Conservation (phyloP, 192 early-diverging fungal species). For the Hyaloraphidium curvatum region DNA sequence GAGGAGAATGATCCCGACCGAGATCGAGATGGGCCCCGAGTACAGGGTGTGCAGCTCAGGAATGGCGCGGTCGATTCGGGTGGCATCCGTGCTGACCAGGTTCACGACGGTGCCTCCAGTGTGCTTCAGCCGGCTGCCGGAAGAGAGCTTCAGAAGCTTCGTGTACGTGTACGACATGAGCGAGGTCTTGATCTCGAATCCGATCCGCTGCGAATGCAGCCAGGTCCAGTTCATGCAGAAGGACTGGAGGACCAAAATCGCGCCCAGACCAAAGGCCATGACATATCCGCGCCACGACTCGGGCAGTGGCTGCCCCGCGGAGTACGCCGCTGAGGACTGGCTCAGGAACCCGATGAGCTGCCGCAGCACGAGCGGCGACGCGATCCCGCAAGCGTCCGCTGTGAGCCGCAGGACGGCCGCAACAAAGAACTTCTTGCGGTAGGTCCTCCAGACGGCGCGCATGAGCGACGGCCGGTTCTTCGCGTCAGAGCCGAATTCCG, state of each 20-base stretch:
- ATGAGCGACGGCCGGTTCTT: neutral
- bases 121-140: too few species aligned
- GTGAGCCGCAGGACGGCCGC: neutral
- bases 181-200: neutral
- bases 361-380: neutral
- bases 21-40: neutral
- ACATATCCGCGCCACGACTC: neutral
- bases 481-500: too few species aligned
- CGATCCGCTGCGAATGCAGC: neutral
- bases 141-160: neutral
- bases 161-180: neutral
- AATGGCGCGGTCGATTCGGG: neutral
- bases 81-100: neutral
- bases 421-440: neutral
- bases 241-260: neutral
- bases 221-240: neutral
- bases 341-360: neutral
- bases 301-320: too few species aligned
- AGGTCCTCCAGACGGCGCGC: neutral
- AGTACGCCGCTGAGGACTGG: too few species aligned
- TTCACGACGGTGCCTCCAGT: too few species aligned
- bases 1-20: neutral
- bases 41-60: neutral
- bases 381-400: neutral
- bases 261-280: neutral